Conservation (phyloP, 2,329 filamentous ascomycete genomes). For the Microdochium paspali region DNA sequence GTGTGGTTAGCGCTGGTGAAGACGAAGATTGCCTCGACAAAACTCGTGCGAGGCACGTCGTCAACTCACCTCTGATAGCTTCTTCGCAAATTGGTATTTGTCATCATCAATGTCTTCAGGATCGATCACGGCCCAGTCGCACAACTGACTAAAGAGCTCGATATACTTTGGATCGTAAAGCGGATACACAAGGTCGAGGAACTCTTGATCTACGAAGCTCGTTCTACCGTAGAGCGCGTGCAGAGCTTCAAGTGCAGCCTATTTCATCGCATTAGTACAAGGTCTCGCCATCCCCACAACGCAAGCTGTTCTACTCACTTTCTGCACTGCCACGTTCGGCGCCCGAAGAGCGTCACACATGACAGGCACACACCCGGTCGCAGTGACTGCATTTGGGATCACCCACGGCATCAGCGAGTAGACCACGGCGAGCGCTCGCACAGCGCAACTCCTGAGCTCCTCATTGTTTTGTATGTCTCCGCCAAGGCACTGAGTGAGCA, state of each 20-base stretch:
- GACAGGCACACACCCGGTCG: constrained; percentile 58
- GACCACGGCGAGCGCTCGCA: constrained; percentile 70
- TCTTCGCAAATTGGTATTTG: constrained; percentile 88
- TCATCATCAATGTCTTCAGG: constrained; percentile 80
- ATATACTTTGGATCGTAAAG: constrained; percentile 70
- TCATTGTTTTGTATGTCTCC: constrained; percentile 55
- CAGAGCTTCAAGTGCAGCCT: constrained; percentile 76
- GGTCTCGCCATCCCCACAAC: background rate
- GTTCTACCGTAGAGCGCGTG: constrained; percentile 70
- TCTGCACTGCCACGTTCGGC: constrained; percentile 62
- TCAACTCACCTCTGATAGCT: constrained; percentile 70
- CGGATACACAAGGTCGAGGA: constrained; percentile 65
- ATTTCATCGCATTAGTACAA: constrained; percentile 5
- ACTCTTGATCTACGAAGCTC: constrained; percentile 69
- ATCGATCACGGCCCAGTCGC: constrained; percentile 71
- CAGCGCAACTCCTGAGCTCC: constrained; percentile 58
- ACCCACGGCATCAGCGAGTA: constrained; percentile 80
- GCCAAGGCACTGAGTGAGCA: constrained; percentile 65
- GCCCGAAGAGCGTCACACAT: constrained; percentile 65
- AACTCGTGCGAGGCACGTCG: background rate
- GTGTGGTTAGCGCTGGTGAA: constrained; percentile 1
- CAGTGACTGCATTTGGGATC: constrained; percentile 70
- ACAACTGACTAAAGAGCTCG: constrained; percentile 61
- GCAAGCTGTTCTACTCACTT: constrained; percentile 40
- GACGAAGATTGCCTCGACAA: constrained; percentile 1